A percentile compares a stretch with the other conserved stretches of the same genome.
Evolutionary conservation across 176 grass and related monocot species (phyloP).

Genomic region (Dendrocalamus sinicus): DNA sequence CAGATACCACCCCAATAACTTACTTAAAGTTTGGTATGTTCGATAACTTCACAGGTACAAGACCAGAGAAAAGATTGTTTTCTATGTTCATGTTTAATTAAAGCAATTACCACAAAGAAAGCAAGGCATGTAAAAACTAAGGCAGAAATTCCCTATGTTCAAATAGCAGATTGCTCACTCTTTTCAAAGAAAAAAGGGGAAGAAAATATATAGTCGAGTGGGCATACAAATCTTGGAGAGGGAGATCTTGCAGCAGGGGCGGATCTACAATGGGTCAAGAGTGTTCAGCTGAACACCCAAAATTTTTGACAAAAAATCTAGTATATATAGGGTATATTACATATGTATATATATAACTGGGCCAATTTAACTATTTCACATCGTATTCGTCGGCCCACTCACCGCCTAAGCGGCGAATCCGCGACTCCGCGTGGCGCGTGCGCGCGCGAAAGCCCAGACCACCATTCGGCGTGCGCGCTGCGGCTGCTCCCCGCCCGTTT

Average conservation of each 20-base stretch:
- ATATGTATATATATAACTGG: no score
- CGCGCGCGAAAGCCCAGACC: no score
- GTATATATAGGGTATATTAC: no score
- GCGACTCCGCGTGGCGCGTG: no score
- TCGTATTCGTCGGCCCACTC: no score
- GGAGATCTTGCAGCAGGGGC: constrained; percentile 74
- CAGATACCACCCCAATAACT: constrained; percentile 60
- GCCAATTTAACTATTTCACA: no score
- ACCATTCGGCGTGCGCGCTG: no score
- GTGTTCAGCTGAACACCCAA: no score
- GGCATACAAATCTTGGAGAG: constrained; percentile 86
- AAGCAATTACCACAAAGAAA: constrained; percentile 30
- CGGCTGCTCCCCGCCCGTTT: no score
- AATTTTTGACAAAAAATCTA: no score
- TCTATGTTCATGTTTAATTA: constrained; percentile 80
- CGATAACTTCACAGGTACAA: constrained; percentile 74
- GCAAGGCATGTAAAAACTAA: background rate
- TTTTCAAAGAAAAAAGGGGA: constrained; percentile 4
- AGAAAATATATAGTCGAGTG: constrained; percentile 31
- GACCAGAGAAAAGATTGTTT: constrained; percentile 97
- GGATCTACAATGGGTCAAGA: no score
- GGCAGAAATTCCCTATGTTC: constrained; percentile 6
- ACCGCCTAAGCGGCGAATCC: no score
- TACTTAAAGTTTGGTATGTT: constrained; percentile 89
- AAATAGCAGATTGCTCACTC: constrained; percentile 4